Base-by-base conservation (phyloP, 768 basidiomycete genomes). In the Leccinellum rugosiceps region DNA sequence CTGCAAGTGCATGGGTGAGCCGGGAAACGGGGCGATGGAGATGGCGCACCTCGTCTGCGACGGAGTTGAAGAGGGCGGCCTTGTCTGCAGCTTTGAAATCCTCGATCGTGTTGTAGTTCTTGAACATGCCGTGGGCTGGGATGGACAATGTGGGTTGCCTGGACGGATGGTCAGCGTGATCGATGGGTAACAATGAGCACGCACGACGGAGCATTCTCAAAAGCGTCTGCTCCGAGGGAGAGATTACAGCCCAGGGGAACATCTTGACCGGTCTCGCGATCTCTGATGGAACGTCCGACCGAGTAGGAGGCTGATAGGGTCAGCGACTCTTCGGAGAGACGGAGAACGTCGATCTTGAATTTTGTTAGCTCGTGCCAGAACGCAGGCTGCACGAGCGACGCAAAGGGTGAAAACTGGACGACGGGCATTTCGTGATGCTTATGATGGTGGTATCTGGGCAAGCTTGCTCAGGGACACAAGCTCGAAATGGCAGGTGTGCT, bases 21-120 rank as follows among this genome's bases (percentile, higher is more conserved):
- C 19, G 23, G 38, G 46, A 13, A 25, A 32, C 5, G 48, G 31
- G 45, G 3, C 2, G 31, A 45, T 41, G 51, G 23, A 28, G 11
- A 14, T 34, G 55, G 30, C 73, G 59, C 59, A 92, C 92, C 76
- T 86, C 78, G 59, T 87, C 80, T 0, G 87, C 84, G 58, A 88
- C 71, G 28, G 79, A 67, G 56, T 90, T 89, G 74, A 98, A 94
- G 17, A 97, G 72, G n/a, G 83, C 81, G 6, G 87, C 84, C 79
- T 99, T 99, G 65, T 93, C 87, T 1, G 90, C 87, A 7, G 84
- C 83, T 65, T 88, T 93, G 78, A 98, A 98, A 11, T 97, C 94
- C 64, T 98, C 94, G 64, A 98, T 90, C 9, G 96, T 98, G 69
- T 98, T 99, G 76, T 84, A 98, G 72, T 98, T 98, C 80, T 92